phyloP scores from a whole-genome alignment of 306 rosid genomes.

The Pueraria montana region DNA sequence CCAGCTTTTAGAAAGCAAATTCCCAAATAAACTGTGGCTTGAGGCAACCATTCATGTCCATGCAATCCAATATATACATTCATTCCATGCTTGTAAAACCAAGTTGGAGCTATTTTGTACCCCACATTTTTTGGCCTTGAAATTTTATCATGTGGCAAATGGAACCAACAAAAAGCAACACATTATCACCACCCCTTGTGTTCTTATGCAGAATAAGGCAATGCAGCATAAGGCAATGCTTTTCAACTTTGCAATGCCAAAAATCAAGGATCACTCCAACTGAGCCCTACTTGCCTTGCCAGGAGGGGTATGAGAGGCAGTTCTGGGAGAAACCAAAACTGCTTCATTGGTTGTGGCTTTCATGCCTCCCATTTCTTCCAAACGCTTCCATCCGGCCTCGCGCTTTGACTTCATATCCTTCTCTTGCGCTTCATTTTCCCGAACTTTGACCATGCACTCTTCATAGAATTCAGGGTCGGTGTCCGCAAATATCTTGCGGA shows the following conservation, averaged over 20 bases:
- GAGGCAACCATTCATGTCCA: slow-evolving; percentile 57
- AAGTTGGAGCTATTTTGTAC: slow-evolving; percentile 51
- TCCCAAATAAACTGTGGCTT: slow-evolving; percentile 43
- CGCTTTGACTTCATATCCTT: slow-evolving; percentile 63
- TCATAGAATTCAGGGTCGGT: slow-evolving; percentile 78
- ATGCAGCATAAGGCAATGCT: slow-evolving; percentile 3
- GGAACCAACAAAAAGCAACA: slow-evolving; percentile 46
- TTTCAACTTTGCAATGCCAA: slow-evolving; percentile 42
- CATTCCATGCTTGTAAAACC: slow-evolving; percentile 56
- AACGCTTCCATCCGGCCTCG: slow-evolving; percentile 80
- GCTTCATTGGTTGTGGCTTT: slow-evolving; percentile 77
- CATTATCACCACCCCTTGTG: slow-evolving; percentile 34
- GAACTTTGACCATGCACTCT: slow-evolving; percentile 78
- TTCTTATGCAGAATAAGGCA: slow-evolving; percentile 18
- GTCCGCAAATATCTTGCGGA: slow-evolving; percentile 86
- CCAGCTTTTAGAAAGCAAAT: slow-evolving; percentile 52
- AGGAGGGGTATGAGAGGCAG: slow-evolving; percentile 57
- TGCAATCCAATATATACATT: slow-evolving; percentile 75
- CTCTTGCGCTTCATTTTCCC: slow-evolving; percentile 77
- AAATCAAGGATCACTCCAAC: slow-evolving; percentile 41
- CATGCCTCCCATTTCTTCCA: slow-evolving; percentile 91
- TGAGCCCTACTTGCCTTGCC: slow-evolving; percentile 59
- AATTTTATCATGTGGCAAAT: slow-evolving; percentile 42
- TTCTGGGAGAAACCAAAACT: slow-evolving; percentile 79
- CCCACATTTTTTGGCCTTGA: slow-evolving; percentile 48